Evolutionary conservation across 306 rosid genomes (phyloP).

Genomic region (Notholithocarpus densiflorus): DNA sequence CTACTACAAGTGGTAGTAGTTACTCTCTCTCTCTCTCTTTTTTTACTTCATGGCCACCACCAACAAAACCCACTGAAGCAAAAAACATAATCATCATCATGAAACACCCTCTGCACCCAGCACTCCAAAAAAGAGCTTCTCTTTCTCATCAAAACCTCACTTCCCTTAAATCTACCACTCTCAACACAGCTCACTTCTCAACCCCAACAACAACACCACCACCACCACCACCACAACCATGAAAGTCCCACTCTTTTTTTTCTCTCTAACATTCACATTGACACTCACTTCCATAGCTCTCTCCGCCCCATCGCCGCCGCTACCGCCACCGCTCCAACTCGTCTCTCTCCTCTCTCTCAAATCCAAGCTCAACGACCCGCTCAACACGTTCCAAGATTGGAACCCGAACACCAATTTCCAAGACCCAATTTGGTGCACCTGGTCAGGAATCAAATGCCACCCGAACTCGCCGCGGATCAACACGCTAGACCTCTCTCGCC

Average conservation of each 20-base stretch:
- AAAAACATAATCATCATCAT: conserved; percentile 53
- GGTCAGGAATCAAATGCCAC: conserved; percentile 84
- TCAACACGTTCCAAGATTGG: conserved; percentile 69
- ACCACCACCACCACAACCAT: conserved; percentile 48
- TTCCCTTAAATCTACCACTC: conserved; percentile 73
- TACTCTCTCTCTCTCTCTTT: conserved; percentile 1
- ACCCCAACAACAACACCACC: conserved; percentile 26
- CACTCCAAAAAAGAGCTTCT: conserved; percentile 81
- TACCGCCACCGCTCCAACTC: conserved; percentile 47
- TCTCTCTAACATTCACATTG: conserved; percentile 30
- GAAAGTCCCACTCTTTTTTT: conserved; percentile 54
- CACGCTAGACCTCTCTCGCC: conserved; percentile 66
- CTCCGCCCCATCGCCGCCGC: conserved; percentile 30
- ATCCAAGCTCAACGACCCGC: conserved; percentile 65
- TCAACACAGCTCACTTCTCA: conserved; percentile 38
- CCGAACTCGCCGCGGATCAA: conserved; percentile 48
- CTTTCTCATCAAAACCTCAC: conserved; percentile 61
- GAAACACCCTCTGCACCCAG: conserved; percentile 82
- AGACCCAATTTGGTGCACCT: conserved; percentile 72
- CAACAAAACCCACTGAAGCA: conserved; percentile 77
- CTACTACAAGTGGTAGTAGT: background rate
- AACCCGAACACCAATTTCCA: conserved; percentile 39
- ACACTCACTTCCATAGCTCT: conserved; percentile 27
- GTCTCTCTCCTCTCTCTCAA: conserved; percentile 62
- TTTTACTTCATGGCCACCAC: conserved; percentile 55